Conservation (phyloP, 1,139 yeast genomes). For the Yamadazyma atmosphaerica region DNA sequence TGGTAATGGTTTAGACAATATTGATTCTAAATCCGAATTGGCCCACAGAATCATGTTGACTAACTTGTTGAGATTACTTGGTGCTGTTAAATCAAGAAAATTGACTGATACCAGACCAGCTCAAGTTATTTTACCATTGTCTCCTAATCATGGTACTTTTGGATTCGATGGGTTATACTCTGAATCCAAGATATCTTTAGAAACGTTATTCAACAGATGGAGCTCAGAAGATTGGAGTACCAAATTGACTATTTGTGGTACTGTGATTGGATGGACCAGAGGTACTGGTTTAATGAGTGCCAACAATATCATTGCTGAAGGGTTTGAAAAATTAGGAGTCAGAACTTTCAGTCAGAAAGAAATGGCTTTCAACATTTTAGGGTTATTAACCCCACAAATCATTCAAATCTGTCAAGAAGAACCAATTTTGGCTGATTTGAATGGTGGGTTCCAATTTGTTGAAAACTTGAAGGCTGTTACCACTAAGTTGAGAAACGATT, state of each 20-base stretch:
- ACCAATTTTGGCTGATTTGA: constrained; percentile 96
- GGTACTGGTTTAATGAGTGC: constrained; percentile 99
- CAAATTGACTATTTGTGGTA: constrained; percentile 96
- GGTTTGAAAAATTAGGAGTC: constrained; percentile 92
- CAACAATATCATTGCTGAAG: constrained; percentile 96
- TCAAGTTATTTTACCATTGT: constrained; percentile 91
- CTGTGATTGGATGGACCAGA: constrained; percentile 99
- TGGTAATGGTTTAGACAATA: constrained; percentile 90
- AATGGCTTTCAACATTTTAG: constrained; percentile 97
- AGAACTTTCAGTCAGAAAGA: constrained; percentile 98
- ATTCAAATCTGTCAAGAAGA: constrained; percentile 86
- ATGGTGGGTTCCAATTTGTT: constrained; percentile 95
- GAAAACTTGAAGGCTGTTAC: constrained; percentile 91
- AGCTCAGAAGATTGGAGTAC: constrained; percentile 95
- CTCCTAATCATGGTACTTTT: constrained; percentile 98
- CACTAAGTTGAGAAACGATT: constrained; percentile 74
- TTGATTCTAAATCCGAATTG: constrained; percentile 93
- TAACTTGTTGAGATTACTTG: constrained; percentile 87
- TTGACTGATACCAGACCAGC: constrained; percentile 95
- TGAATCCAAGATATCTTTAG: constrained; percentile 92
- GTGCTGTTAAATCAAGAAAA: constrained; percentile 85
- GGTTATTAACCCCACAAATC: constrained; percentile 86
- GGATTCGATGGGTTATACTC: constrained; percentile 98
- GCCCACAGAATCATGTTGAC: constrained; percentile 99
- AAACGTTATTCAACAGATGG: constrained; percentile 98